These are phyloP conservation scores for Parietaria judaica DNA, from an alignment of 306 rosid species.

Conservation along the genomic window DNA sequence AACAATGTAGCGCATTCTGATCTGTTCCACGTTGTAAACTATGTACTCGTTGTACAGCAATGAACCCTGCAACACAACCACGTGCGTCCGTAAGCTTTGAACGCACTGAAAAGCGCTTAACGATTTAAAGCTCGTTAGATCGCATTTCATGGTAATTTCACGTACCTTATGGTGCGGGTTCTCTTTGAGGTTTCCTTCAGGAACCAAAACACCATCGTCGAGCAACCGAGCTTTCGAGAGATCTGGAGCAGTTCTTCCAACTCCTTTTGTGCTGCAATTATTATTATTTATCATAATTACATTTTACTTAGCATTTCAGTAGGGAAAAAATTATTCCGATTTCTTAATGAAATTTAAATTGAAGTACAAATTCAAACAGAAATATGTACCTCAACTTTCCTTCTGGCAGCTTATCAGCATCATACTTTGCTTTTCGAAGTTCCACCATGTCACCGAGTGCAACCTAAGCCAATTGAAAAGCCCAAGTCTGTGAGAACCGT, in stretches of 20 bases:
- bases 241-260: slow-evolving; percentile 75
- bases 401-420: slow-evolving; percentile 71
- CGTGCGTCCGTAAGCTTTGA: not conserved
- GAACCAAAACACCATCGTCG: slow-evolving; percentile 65
- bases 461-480: slow-evolving; percentile 37
- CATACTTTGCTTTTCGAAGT: slow-evolving; percentile 55
- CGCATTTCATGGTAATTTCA: not conserved
- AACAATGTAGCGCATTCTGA: slow-evolving; percentile 75
- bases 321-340: not conserved
- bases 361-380: not conserved
- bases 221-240: slow-evolving; percentile 46
- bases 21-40: slow-evolving; percentile 81
- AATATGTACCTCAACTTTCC: slow-evolving; percentile 71
- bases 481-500: slow-evolving; percentile 1
- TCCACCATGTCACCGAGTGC: slow-evolving; percentile 92
- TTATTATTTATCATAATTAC: slow-evolving; percentile 4
- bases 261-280: slow-evolving; percentile 74
- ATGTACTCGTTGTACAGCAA: slow-evolving; percentile 79
- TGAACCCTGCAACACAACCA: slow-evolving; percentile 43
- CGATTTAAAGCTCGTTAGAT: not conserved
- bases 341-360: not conserved
- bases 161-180: slow-evolving; percentile 29
- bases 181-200: slow-evolving; percentile 54
- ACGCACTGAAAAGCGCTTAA: not conserved
- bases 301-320: not conserved